Base-by-base conservation (phyloP, 192 early-diverging fungal genomes). In the Backusella sp. region DNA sequence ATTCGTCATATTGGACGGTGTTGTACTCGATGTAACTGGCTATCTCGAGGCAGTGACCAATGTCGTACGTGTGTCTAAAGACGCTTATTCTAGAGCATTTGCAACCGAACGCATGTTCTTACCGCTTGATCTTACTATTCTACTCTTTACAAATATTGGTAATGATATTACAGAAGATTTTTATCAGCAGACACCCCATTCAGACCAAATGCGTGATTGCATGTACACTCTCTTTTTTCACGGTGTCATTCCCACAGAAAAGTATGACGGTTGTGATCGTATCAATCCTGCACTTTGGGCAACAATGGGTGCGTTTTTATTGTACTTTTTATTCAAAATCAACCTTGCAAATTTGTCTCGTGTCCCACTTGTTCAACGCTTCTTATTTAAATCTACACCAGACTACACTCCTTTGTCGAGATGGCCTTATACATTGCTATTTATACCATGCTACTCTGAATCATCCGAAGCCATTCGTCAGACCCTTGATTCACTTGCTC, bases 371-470 rank as follows among this genome's bases (percentile, higher is more conserved):
- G 41, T 77, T 30, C 75, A 69, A 37, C 66, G 41, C 19, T 49
- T 77, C 21, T 35, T 80, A 15, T 77, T 74, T 74, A 44, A 75
- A 8, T 68, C 59, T 11, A 70, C 65, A 21, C 49, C 23, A n/a
- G 66, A 30, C 6, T 32, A 39, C 9, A 37, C 65, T n/a, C 49
- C 34, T 37, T 56, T 66, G n/a, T 37, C 65, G 26, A 56, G 36
- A 8, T 42, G 44, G 59, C 80, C 80, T 35, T 75, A 75, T 62
- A 75, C 62, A 12, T 87, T 92, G 44, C 81, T 84, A 67, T 82
- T 88, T 66, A 88, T 91, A 46, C 90, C 90, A 26, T 92, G 91
- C 76, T 93, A 91, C 79, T 90, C 91, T 7, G 92, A 93, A 80
- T 85, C 87, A 32, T 86, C 91, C 53, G 83, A 78, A 0, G 90